Base-by-base conservation (phyloP, 2,329 filamentous ascomycete genomes). In the Nigrospora osmanthi region DNA sequence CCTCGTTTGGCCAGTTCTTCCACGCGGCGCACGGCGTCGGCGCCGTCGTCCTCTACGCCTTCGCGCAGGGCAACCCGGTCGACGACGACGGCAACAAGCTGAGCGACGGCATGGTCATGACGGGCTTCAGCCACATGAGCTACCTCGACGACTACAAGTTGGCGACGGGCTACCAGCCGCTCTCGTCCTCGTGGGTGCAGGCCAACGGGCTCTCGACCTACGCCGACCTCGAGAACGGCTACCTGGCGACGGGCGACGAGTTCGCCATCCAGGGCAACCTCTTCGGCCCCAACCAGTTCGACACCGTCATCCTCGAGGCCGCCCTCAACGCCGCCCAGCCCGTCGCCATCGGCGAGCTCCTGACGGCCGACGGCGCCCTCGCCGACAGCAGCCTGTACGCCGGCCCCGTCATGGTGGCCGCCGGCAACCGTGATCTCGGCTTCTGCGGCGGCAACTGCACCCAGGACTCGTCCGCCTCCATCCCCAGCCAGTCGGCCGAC, bases 11-110 rank as follows among this genome's bases (percentile, higher is more conserved):
- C 38, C 71, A 74, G 54, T 63, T 78, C 19, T 65, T 80, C 10
- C 80, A 85, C 56, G 68, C 81, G 14, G 81, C 81, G 12, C 80
- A 85, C 64, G 80, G 75, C 0, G 85, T 81, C 52, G 81, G 81
- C 31, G 80, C 78, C 0, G 62, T 72, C 6, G 75, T 79, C 52
- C 75, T 72, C 3, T 81, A 79, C 59, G 69, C 39, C 23, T 30
- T 16, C 14, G 57, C 65, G 46, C 65, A 78, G 53, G 78, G 78
- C 1, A 55, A 68, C 44, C 34, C 34, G 63, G 76, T 46, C 78
- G 38, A 40, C 14, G 13, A 15, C 23, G 13, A 23, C 14, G 23
- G 23, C 14, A 28, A 28, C 23, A 28, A 28, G 23, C 23, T 28
- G 23, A 11, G 73, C 34, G 73, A 83, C 49, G 78, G 72, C 35